phyloP scores from a whole-genome alignment of 495 filamentous ascomycete species.

The Podospora conica region DNA sequence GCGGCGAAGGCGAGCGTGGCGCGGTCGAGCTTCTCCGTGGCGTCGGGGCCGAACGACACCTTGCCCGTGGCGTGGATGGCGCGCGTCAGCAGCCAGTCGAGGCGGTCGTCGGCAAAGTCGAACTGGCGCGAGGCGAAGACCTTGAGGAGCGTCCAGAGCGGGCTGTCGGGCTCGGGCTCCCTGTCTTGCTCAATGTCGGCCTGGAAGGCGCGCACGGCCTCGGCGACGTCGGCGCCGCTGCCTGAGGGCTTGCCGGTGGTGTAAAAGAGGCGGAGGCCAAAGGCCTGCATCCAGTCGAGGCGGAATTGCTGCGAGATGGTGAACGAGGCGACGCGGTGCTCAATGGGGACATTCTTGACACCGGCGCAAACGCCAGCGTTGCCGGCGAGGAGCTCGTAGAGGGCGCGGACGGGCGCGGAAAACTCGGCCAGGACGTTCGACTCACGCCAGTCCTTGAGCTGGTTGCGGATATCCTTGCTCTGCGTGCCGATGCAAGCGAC shows the following conservation, averaged over 20 bases:
- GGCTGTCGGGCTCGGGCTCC: slow-evolving; percentile 62
- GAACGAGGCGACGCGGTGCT: slow-evolving; percentile 73
- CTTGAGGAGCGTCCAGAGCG: slow-evolving; percentile 80
- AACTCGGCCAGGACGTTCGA: slow-evolving; percentile 79
- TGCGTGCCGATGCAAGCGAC: slow-evolving; percentile 70
- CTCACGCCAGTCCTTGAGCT: slow-evolving; percentile 78
- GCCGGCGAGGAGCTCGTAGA: slow-evolving; percentile 86
- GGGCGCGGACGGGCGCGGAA: slow-evolving; percentile 71
- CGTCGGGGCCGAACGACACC: slow-evolving; percentile 36
- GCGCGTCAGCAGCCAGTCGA: slow-evolving; percentile 75
- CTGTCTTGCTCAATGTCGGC: slow-evolving; percentile 59
- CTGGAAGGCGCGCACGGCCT: slow-evolving; percentile 62
- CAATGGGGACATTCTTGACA: slow-evolving; percentile 57
- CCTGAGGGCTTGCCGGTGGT: slow-evolving; percentile 35
- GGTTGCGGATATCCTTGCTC: slow-evolving; percentile 62
- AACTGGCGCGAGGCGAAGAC: slow-evolving; percentile 59
- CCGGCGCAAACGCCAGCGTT: slow-evolving; percentile 77
- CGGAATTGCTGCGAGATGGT: slow-evolving; percentile 72
- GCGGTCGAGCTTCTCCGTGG: slow-evolving; percentile 53
- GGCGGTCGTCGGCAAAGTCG: slow-evolving; percentile 62
- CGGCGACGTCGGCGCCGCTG: slow-evolving; percentile 58
- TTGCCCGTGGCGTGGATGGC: slow-evolving; percentile 46
- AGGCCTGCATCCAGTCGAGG: slow-evolving; percentile 86
- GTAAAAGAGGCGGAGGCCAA: slow-evolving; percentile 88
- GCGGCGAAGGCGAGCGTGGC: slow-evolving; percentile 64